Base-by-base conservation (phyloP, 345 rosid species). In the Sapria himalayana region DNA sequence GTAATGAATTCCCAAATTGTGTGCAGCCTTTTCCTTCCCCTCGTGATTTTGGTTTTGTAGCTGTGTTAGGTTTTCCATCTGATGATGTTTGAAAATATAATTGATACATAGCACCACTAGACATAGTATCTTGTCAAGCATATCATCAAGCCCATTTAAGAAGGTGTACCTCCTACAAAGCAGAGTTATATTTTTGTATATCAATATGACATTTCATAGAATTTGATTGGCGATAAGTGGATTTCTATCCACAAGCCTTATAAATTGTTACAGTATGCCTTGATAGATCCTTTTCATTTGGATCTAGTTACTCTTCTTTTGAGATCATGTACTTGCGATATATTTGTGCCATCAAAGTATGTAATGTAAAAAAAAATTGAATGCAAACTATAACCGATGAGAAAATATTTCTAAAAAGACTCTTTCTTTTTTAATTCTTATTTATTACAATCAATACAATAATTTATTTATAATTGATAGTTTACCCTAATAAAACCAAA, bases 261-360 rank as follows among this genome's bases (percentile, higher is more conserved):
- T 3, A 38, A 25, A 38, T 7, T 1, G 4, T 3, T 38, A 15
- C 22, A 38, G 24, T 2, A 18, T 38, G 19, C 7, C n/a, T 38
- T 14, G 12, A 38, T 3, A 3, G 24, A 38, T 18, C 23, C 42
- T 8, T 0, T 12, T 24, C 25, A 33, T 14, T 2, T 14, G 9
- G 25, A 3, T 3, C 3, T 19, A n/a, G 33, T 11, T 6, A 25
- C 46, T 2, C 1, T 1, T 5, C 19, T 19, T 13, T 14, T 11
- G 22, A 41, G 46, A 14, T 41, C 46, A 25, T 41, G 25, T 7
- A 25, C 33, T n/a, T n/a, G n/a, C n/a, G n/a, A n/a, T n/a, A n/a
- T n/a, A n/a, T n/a, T n/a, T n/a, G n/a, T n/a, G n/a, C n/a, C n/a
- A n/a, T n/a, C n/a, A n/a, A n/a, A n/a, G n/a, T n/a, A n/a, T n/a